Conservation (phyloP, 2,329 filamentous ascomycete species). For the Biscogniauxia sp. region DNA sequence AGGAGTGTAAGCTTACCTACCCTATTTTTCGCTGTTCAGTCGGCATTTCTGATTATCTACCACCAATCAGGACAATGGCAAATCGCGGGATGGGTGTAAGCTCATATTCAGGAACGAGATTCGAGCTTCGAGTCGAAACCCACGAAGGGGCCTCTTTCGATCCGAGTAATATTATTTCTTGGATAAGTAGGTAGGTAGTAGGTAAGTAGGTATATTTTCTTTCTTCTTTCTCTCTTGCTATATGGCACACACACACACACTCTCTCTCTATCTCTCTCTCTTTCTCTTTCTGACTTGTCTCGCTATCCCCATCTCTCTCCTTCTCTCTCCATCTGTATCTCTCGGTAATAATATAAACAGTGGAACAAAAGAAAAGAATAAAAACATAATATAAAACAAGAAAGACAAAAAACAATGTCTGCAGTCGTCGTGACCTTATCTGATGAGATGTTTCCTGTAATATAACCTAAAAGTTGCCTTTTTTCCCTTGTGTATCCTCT, state of each 20-base stretch:
- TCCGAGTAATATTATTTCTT: neutral
- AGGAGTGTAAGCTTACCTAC: neutral
- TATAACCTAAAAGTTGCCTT: neutral
- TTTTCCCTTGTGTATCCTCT: neutral
- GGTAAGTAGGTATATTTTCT: too few species aligned
- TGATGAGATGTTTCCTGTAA: neutral
- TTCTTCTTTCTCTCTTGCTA: too few species aligned
- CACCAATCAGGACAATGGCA: neutral
- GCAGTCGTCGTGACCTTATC: neutral
- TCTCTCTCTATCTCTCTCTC: too few species aligned
- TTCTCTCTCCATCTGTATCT: too few species aligned
- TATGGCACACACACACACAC: too few species aligned
- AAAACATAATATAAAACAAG: neutral
- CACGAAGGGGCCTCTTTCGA: neutral
- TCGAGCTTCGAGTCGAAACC: neutral
- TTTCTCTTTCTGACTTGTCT: too few species aligned
- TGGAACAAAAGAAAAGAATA: too few species aligned
- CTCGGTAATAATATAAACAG: too few species aligned
- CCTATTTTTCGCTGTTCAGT: neutral
- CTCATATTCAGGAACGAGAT: neutral
- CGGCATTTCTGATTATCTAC: neutral
- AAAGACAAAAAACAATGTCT: neutral
- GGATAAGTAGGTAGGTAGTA: too few species aligned
- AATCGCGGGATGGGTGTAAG: neutral
- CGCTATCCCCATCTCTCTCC: too few species aligned